Percentiles rank a stretch among this genome's conserved stretches.
Evolutionary conservation across 31 red algal species (phyloP).

Genomic region (Asparagopsis taxiformis): DNA sequence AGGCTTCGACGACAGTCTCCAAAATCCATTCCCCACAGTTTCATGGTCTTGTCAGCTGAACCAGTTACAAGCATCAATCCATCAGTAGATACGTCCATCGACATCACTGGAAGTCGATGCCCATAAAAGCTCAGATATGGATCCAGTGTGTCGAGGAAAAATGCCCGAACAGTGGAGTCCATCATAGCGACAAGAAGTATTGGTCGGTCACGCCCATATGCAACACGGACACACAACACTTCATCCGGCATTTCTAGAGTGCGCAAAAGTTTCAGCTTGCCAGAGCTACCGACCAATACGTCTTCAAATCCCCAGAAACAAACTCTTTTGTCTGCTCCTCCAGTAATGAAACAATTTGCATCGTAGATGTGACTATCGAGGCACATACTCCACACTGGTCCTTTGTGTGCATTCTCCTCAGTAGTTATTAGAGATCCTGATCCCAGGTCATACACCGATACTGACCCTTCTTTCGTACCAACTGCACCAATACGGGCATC

Average conservation of each 20-base stretch:
- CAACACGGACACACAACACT: conserved; percentile 77
- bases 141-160: conserved; percentile 72
- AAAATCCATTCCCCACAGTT: conserved; percentile 98
- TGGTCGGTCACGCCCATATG: conserved; percentile 46
- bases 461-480: conserved; percentile 66
- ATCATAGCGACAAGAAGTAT: conserved; percentile 84
- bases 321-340: conserved; percentile 87
- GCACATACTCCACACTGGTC: conserved; percentile 79
- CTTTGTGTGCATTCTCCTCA: conserved; percentile 59
- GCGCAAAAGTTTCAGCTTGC: conserved; percentile 43
- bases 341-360: conserved; percentile 62
- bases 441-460: conserved; percentile 65
- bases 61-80: conserved; percentile 89
- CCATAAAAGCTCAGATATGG: conserved; percentile 92
- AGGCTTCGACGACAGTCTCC: conserved; percentile 94
- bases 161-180: conserved; percentile 92
- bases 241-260: conserved; percentile 79
- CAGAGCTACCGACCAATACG: conserved; percentile 30
- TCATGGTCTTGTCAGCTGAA: conserved; percentile 94
- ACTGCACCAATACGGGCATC: conserved; percentile 66
- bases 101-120: conserved; percentile 91
- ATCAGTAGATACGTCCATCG: conserved; percentile 89
- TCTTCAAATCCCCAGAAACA: conserved; percentile 80
- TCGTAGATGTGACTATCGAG: conserved; percentile 55
- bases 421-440: conserved; percentile 58